Evolutionary conservation across 768 basidiomycete genomes (phyloP), one percentile per base, ranked within the genome.

Genomic region (Amyloporia xantha): DNA sequence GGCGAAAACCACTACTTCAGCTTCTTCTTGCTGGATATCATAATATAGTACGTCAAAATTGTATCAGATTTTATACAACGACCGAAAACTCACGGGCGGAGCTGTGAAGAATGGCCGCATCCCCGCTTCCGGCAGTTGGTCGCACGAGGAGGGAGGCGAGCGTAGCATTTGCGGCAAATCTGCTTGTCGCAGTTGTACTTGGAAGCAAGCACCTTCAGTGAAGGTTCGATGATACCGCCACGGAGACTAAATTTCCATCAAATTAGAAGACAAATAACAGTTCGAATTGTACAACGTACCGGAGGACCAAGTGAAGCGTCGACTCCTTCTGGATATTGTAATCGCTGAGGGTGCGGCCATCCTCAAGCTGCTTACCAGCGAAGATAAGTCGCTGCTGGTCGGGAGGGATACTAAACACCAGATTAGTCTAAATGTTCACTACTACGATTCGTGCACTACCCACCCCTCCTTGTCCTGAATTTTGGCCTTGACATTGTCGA

Each of bases 181-280:
- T 94, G 91, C 79, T 95, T 95, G 73, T 96, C 92, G 69, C 93
- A 97, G 75, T 97, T 97, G 83, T 93, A 96, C 71, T 95, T 95
- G 67, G 86, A 79, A 50, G 96, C 96, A 53, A 98, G 82, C 36
- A 92, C 91, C 74, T 97, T 97, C 64, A 99, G 75, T 57, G 96
- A 98, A 54, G 96, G 96, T 75, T 99, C 96, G 59, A 99, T 98
- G 76, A 99, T 92, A 45, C 96, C 96, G 54, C 96, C 94, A 69
- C 92, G 88, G 60, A 95, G 90, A 76, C 88, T 88, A 56, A 6
- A 26, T 15, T n/a, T 47, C 3, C 26, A 7, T 35, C 24, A 37
- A 41, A 40, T 24, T 47, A 53, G 59, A 25, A 45, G 12, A 36
- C 21, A 13, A 24, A 24, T 13, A 9, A 4, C 9, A 13, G 10